Evolutionary conservation across 1,139 yeast species (phyloP), one percentile per base, ranked within the genome.

Genomic region (Hemisphaericaspora subhashii): DNA sequence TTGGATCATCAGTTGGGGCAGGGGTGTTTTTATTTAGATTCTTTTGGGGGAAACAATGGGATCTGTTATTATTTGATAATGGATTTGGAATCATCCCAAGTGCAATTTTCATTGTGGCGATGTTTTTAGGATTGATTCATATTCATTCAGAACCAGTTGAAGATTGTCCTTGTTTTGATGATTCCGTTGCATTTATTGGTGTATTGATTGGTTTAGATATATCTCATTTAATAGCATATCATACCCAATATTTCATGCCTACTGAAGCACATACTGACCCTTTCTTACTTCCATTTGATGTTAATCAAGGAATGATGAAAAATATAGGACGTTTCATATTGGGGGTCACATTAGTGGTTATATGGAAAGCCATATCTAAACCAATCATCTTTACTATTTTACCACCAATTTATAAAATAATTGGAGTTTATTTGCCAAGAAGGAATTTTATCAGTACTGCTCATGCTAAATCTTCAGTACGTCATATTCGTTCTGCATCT

Each of bases 81-180:
- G 48, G 62, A n/a, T 46, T 55, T 17, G 58, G 57, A 14, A 63
- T 66, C 15, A 77, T 83, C 2, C 35, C 77, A 0, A 42, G 46
- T 20, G 31, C 41, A 1, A 52, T 75, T 5, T 32, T 52, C 13
- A 57, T 68, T 10, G 53, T 78, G 2, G 46, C 62, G 0, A 56
- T 75, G 23, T 76, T 81, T 37, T 53, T 79, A 12, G 49, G 64
- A 2, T 64, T 86, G 31, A 70, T 85, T 31, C 82, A 84, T 53
- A 65, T 76, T 35, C 96, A 89, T 60, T 86, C 90, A 0, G 82
- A 79, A 45, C 98, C 98, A 0, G 83, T 86, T 10, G 98, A 92
- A 53, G 86, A 84, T 53, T 92, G 98, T 57, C 98, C 98, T 0
- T 92, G 98, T 58, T 90, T 85, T 58, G 98, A 88, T 54, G 98